phyloP scores from a whole-genome alignment of 176 grass and related monocot genomes.

The Puccinellia tenuiflora region DNA sequence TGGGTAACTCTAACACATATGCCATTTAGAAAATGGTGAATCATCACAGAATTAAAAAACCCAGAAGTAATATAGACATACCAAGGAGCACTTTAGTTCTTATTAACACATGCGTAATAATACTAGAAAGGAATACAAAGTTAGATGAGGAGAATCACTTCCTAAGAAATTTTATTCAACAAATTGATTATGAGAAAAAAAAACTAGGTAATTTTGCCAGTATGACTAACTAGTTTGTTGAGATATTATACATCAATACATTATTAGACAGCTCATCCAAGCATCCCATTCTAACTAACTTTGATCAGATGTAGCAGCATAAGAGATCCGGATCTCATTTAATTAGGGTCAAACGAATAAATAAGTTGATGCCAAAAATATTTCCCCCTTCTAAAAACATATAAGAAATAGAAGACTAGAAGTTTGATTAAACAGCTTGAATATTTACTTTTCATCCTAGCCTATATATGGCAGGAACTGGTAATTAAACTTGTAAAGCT shows the following conservation, averaged over 20 bases:
- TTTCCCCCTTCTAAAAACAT: neutral
- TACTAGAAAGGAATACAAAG: neutral
- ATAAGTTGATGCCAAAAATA: neutral
- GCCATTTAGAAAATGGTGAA: conserved; percentile 8
- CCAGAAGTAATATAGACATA: neutral
- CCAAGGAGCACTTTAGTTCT: neutral
- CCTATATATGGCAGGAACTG: neutral
- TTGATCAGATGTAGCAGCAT: neutral
- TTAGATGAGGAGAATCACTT: neutral
- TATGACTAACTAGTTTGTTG: neutral
- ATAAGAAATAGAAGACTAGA: neutral
- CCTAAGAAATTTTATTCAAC: neutral
- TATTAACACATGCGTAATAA: neutral
- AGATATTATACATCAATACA: neutral
- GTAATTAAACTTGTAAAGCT: neutral
- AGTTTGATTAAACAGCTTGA: neutral
- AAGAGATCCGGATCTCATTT: neutral
- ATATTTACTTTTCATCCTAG: neutral
- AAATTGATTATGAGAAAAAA: neutral
- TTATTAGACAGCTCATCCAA: neutral
- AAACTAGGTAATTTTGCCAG: neutral
- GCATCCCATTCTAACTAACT: neutral
- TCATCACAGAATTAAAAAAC: neutral
- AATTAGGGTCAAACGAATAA: neutral
- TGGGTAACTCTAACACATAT: neutral